phyloP scores from a whole-genome alignment of 148 eudicot genomes.

The Chenopodium quinoa region DNA sequence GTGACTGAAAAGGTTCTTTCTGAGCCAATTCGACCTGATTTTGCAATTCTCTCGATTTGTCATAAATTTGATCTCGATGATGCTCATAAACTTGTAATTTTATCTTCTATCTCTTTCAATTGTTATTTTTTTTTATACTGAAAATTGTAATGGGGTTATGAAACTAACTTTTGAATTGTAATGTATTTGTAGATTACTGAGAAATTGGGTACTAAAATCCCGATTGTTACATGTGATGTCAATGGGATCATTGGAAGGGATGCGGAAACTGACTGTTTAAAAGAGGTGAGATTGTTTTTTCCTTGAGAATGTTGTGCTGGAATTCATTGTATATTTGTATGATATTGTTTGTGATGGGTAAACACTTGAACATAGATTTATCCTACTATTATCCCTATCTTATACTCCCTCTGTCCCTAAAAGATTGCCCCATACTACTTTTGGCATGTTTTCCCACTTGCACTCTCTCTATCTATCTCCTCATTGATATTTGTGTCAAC shows the following conservation, averaged over 20 bases:
- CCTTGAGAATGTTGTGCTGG: background rate
- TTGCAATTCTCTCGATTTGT: slow-evolving; percentile 59
- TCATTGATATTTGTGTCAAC: too few relatives aligned
- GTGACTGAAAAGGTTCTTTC: slow-evolving; percentile 72
- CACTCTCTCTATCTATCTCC: too few relatives aligned
- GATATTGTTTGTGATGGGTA: background rate
- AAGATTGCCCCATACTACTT: too few relatives aligned
- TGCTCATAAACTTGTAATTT: slow-evolving; percentile 58
- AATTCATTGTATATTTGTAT: background rate
- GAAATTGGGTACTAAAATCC: slow-evolving; percentile 55
- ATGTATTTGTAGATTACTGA: slow-evolving; percentile 41
- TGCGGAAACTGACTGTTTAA: slow-evolving; percentile 47
- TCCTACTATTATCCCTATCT: too few relatives aligned
- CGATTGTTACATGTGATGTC: slow-evolving; percentile 51
- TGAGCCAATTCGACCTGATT: slow-evolving; percentile 75
- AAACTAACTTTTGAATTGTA: background rate
- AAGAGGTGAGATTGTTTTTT: slow-evolving; percentile 48
- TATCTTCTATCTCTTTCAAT: background rate
- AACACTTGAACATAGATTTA: background rate
- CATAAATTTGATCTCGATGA: slow-evolving; percentile 32
- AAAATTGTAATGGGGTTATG: too few relatives aligned
- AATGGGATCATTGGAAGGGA: slow-evolving; percentile 74
- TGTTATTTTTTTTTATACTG: background rate
- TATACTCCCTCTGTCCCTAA: too few relatives aligned
- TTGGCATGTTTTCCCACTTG: too few relatives aligned